Conservation (phyloP, 345 rosid genomes). For the Eucalyptus shirleyi region DNA sequence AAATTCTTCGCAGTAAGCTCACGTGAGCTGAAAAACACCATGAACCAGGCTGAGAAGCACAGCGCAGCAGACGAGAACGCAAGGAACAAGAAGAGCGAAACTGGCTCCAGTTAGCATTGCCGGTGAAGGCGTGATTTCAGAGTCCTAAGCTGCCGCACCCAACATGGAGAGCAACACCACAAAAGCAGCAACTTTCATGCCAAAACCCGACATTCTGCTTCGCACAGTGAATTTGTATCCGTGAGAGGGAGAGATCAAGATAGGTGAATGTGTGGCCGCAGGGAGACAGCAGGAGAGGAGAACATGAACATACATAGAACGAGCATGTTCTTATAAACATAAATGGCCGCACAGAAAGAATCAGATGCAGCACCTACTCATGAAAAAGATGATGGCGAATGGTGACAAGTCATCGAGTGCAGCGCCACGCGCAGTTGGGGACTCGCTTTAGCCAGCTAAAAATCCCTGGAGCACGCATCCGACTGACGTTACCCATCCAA, state of each 20-base stretch:
- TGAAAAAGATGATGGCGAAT: neutral
- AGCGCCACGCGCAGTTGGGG: neutral
- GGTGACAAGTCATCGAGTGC: neutral
- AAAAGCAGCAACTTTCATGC: neutral
- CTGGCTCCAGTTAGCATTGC: neutral
- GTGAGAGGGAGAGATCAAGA: neutral
- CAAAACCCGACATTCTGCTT: neutral
- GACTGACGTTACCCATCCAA: neutral
- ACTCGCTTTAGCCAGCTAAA: neutral
- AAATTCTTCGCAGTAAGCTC: neutral
- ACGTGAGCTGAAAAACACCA: neutral
- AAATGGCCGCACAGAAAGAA: neutral
- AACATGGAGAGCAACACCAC: neutral
- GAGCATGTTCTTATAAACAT: neutral
- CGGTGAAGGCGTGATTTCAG: neutral
- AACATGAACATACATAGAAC: neutral
- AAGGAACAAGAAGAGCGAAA: neutral
- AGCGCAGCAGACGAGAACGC: neutral
- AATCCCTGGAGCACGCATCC: neutral
- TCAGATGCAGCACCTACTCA: neutral
- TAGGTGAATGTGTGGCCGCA: neutral
- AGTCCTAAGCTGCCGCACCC: neutral
- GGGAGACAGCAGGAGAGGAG: neutral
- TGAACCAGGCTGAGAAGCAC: neutral
- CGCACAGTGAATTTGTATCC: neutral